These are phyloP conservation scores for Psilocybe sp. DNA, from an alignment of 768 basidiomycete genomes.

Conservation along the genomic window DNA sequence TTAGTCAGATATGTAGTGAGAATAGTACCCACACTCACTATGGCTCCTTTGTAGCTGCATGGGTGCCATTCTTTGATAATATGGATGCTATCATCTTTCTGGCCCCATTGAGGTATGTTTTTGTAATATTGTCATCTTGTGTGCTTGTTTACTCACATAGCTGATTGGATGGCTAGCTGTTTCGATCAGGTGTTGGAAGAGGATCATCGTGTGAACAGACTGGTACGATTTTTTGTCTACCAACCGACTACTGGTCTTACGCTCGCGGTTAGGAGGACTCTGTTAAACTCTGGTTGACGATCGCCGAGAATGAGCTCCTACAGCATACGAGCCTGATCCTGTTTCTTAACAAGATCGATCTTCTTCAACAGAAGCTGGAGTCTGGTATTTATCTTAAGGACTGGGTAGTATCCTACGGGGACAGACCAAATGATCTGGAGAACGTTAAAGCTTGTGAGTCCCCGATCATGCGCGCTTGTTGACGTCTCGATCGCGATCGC, in stretches of 20 bases:
- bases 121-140: background rate
- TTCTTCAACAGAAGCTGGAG: slow-evolving; percentile 61
- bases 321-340: slow-evolving; percentile 71
- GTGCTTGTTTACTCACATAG: slow-evolving; percentile 1
- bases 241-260: background rate
- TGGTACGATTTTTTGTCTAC: slow-evolving; percentile 32
- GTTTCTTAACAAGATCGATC: slow-evolving; percentile 83
- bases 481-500: slow-evolving; percentile 8
- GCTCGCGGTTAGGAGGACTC: slow-evolving; percentile 63
- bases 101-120: slow-evolving; percentile 53
- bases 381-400: slow-evolving; percentile 63
- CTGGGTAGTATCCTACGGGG: slow-evolving; percentile 70
- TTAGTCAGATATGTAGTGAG: slow-evolving; percentile 2
- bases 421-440: slow-evolving; percentile 67
- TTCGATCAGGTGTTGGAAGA: slow-evolving; percentile 72
- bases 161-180: slow-evolving; percentile 30
- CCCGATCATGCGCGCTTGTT: slow-evolving; percentile 1
- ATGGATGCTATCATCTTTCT: slow-evolving; percentile 73
- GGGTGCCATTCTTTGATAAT: slow-evolving; percentile 63
- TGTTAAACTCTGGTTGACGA: slow-evolving; percentile 69
- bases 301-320: slow-evolving; percentile 70
- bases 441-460: slow-evolving; percentile 63
- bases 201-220: slow-evolving; percentile 59
- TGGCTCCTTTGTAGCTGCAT: slow-evolving; percentile 40
- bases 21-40: background rate